These are phyloP conservation scores for Phytophthora melonis DNA, from an alignment of 352 stramenopile genomes.

Conservation along the genomic window DNA sequence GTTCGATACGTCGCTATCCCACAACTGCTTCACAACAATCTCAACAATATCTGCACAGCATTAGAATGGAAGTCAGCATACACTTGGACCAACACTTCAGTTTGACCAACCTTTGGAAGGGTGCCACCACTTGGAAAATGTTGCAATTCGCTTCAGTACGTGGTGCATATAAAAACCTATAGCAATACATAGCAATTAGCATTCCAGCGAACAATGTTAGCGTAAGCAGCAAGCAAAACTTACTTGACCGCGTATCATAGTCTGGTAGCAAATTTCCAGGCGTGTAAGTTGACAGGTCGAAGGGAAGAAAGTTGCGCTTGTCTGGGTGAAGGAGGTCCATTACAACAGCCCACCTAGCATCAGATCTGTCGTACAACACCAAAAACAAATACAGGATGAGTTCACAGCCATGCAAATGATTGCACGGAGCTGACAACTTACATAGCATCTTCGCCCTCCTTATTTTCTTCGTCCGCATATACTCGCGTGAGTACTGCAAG, in stretches of 20 bases:
- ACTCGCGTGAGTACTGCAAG: slow-evolving; percentile 31
- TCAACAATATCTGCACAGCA: slow-evolving; percentile 42
- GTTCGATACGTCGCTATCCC: slow-evolving; percentile 23
- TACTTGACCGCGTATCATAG: slow-evolving; percentile 35
- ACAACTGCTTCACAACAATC: slow-evolving; percentile 45
- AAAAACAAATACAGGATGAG: background rate
- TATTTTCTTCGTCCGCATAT: slow-evolving; percentile 13
- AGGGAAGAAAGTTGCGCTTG: slow-evolving; percentile 54
- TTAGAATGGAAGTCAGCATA: slow-evolving; percentile 1
- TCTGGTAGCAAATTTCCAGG: slow-evolving; percentile 4
- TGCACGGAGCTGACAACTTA: slow-evolving; percentile 9
- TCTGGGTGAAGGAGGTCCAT: slow-evolving; percentile 52
- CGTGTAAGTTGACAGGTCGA: slow-evolving; percentile 15
- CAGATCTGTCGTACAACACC: slow-evolving; percentile 29
- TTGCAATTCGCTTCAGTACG: slow-evolving; percentile 43
- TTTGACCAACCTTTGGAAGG: slow-evolving; percentile 39
- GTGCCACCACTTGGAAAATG: slow-evolving; percentile 46
- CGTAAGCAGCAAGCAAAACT: background rate
- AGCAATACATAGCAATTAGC: slow-evolving; percentile 9
- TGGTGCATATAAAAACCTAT: slow-evolving; percentile 46
- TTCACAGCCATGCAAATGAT: background rate
- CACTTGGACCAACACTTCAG: background rate
- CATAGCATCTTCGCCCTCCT: slow-evolving; percentile 27
- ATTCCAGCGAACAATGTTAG: background rate
- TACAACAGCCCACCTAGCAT: slow-evolving; percentile 57